A percentile compares a stretch with the other conserved stretches of the same genome.
These are phyloP conservation scores for Chamaecyparis obtusa DNA, from an alignment of 75 land plant genomes.

Conservation along the genomic window DNA sequence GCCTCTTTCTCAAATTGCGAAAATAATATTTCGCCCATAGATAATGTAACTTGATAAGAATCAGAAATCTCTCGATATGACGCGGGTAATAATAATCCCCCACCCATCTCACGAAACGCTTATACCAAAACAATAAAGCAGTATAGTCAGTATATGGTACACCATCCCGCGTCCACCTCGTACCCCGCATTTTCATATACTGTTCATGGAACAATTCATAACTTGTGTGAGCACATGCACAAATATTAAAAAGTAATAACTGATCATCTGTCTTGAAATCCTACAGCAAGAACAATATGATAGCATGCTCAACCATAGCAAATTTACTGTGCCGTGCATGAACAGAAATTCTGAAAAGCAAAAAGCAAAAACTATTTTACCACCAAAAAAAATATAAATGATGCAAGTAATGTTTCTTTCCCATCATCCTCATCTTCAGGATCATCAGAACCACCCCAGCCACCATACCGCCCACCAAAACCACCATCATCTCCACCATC, in stretches of 20 bases:
- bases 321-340: not conserved
- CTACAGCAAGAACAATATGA: not conserved
- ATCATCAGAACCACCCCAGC: not conserved
- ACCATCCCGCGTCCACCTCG: too few species aligned
- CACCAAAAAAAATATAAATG: not conserved
- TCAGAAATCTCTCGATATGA: not conserved
- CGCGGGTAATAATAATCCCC: too few species aligned
- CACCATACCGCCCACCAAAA: not conserved
- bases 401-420: not conserved
- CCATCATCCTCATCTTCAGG: not conserved
- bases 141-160: not conserved
- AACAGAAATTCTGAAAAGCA: not conserved
- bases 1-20: not conserved
- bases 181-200: not conserved
- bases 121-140: not conserved
- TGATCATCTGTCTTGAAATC: not conserved
- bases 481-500: not conserved
- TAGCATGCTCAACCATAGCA: not conserved
- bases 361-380: not conserved
- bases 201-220: slow-evolving; percentile 1
- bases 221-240: not conserved
- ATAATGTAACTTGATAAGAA: not conserved
- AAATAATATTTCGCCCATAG: not conserved
- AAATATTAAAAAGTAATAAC: not conserved
- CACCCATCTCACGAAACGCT: not conserved